Conservation (phyloP, 2,329 filamentous ascomycete species). For the Fusarium sp. region DNA sequence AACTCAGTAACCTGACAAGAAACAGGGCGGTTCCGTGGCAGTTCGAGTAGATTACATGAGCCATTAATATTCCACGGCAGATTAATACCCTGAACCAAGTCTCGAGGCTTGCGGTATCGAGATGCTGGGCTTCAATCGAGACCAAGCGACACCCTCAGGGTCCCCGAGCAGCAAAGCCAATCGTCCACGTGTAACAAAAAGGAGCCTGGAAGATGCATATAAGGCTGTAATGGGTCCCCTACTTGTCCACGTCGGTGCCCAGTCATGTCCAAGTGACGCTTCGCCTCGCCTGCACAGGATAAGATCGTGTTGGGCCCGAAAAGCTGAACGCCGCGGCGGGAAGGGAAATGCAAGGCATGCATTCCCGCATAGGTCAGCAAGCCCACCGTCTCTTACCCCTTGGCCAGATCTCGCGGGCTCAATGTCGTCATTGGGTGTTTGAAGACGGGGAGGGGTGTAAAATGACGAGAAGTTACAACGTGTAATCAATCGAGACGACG, state of each 20-base stretch:
- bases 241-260: constrained; percentile 36
- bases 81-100: neutral
- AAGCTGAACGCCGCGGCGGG: neutral
- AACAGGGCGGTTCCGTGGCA: neutral
- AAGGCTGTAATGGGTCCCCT: constrained; percentile 29
- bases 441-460: neutral
- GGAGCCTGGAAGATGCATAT: constrained; percentile 22
- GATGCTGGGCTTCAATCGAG: neutral
- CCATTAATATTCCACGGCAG: neutral
- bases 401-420: neutral
- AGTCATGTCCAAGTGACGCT: constrained; percentile 3
- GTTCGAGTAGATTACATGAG: neutral
- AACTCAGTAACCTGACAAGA: neutral
- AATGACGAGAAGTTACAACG: neutral
- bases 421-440: neutral
- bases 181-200: neutral
- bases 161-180: neutral
- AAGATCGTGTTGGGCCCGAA: constrained; percentile 9
- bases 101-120: neutral
- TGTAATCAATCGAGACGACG: neutral
- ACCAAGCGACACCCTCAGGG: neutral
- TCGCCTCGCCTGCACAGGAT: constrained; percentile 7
- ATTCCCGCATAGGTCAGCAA: neutral
- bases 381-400: neutral
- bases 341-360: neutral